These are phyloP conservation scores for Wickerhamiella kazuoi DNA, from an alignment of 805 yeast genomes.

Conservation along the genomic window DNA sequence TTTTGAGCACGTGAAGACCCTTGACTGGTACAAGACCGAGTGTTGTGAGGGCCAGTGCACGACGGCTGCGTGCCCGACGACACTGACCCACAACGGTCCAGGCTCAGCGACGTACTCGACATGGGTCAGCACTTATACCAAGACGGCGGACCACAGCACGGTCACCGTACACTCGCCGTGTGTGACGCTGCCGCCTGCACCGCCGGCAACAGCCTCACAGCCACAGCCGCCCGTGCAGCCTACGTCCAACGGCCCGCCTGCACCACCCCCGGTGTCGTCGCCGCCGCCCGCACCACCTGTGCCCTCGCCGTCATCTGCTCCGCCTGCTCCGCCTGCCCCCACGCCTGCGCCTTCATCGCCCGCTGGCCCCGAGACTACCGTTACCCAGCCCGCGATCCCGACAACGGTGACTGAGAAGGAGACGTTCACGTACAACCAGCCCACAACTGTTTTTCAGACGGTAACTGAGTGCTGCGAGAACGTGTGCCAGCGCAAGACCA, in stretches of 20 bases:
- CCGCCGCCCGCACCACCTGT: background rate
- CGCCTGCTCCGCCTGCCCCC: background rate
- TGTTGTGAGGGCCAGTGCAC: background rate
- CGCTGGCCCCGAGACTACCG: background rate
- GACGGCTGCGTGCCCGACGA: background rate
- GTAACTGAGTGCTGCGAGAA: conserved; percentile 1
- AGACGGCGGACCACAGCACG: background rate
- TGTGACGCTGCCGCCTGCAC: background rate
- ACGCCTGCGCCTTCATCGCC: background rate
- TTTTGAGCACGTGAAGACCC: background rate
- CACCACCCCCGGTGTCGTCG: background rate
- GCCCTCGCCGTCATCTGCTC: background rate
- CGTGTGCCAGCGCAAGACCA: background rate
- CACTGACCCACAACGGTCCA: background rate
- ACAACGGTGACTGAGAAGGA: background rate
- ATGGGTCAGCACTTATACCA: background rate
- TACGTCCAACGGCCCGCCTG: background rate
- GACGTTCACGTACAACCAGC: background rate
- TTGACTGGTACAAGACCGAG: background rate
- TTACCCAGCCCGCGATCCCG: background rate
- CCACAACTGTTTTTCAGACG: conserved; percentile 1
- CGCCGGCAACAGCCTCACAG: background rate
- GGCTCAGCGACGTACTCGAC: background rate
- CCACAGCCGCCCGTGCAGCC: background rate
- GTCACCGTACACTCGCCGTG: background rate